A percentile compares a stretch with the other conserved stretches of the same genome.
These are phyloP conservation scores for Blepharisma japonicum DNA, from an alignment of 73 alveolate genomes.

Conservation along the genomic window DNA sequence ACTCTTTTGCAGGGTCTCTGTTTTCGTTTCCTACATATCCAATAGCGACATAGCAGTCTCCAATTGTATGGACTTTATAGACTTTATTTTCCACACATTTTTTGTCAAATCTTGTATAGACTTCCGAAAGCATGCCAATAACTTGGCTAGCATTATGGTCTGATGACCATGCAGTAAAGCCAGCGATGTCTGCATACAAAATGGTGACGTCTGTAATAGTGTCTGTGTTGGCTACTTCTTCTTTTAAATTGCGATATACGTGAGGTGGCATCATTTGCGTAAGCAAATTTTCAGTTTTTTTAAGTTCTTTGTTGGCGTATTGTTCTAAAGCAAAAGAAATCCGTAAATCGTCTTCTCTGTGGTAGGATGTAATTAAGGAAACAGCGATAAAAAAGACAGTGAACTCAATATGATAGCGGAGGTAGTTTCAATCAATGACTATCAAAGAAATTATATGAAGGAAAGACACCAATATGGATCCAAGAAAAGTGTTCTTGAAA, in stretches of 20 bases:
- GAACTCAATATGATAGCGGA: not conserved
- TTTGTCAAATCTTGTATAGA: constrained; percentile 89
- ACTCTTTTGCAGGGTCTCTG: constrained; percentile 91
- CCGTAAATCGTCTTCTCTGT: not conserved
- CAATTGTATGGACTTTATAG: constrained; percentile 96
- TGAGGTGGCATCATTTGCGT: constrained; percentile 53
- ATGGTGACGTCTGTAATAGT: constrained; percentile 81
- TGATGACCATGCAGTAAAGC: constrained; percentile 70
- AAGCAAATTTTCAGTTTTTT: constrained; percentile 43
- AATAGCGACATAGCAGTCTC: constrained; percentile 95
- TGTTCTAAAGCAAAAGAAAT: not conserved
- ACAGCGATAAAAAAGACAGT: not conserved
- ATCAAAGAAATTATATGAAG: not conserved
- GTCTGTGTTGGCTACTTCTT: constrained; percentile 64
- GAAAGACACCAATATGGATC: not conserved
- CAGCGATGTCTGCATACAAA: constrained; percentile 89
- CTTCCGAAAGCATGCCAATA: constrained; percentile 76
- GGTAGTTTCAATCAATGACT: not conserved
- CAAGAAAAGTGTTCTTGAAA: not conserved
- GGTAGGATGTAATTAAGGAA: not conserved
- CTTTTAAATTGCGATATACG: constrained; percentile 42
- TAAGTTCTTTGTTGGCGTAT: constrained; percentile 31
- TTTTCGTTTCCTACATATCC: constrained; percentile 89
- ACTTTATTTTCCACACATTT: constrained; percentile 87
- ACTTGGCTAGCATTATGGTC: constrained; percentile 85